Base-by-base conservation (phyloP, 164 flowering plant species). In the Malania oleifera region DNA sequence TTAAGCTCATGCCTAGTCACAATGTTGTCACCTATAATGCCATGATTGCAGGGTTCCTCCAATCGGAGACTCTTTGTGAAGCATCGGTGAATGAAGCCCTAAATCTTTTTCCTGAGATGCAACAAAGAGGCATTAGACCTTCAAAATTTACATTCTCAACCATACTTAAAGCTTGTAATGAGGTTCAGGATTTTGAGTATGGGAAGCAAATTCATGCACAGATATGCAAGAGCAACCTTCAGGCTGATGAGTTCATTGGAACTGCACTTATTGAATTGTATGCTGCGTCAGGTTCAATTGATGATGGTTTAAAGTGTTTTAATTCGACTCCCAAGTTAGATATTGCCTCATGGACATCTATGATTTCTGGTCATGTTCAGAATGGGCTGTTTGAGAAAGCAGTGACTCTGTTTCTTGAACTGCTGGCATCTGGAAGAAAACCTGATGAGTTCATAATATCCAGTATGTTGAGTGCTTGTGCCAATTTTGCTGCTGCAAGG, bases 171-270 rank as follows among this genome's bases (percentile, higher is more conserved):
- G 78, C 78, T 34, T 84, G 81, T 57, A 69, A 48, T 61, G 62
- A 54, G 6, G 46, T 68, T 59, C 70, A 56, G 57, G 76, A 67
- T 49, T 67, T 73, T 11, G 74, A 72, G 34, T 62, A 40, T 26
- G 90, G 85, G 56, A 80, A 67, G 71, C 86, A 84, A 70, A 67
- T 82, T 57, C 90, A 84, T 75, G 82, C 82, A 52, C 79, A 69
- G 23, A 64, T 78, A 20, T 68, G 69, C 63, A 84, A 82, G 73
- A 60, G 59, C 66, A 66, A 68, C 56, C 65, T 80, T 24, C 76
- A 74, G 46, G 61, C 64, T 25, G 83, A 80, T 53, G 82, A 79
- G 67, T 83, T 78, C 62, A 75, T 83, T 45, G 80, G 75, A 52
- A 73, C 77, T 72, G 69, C 73, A n/a, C 81, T 82, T 52, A 59